Evolutionary conservation across 164 flowering plant genomes (phyloP).

Genomic region (Buxus sempervirens): DNA sequence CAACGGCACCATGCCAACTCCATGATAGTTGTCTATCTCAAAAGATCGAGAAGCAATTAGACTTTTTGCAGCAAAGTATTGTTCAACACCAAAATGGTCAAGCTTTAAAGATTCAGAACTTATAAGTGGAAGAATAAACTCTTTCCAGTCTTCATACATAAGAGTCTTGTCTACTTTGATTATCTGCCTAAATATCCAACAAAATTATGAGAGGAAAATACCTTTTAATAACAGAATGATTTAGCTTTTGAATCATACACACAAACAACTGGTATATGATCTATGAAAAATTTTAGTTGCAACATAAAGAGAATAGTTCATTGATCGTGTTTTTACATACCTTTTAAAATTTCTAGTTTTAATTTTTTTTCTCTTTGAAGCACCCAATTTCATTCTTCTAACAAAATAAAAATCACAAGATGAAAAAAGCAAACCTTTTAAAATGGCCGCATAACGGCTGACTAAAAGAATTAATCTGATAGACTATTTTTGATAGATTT

Average conservation of each 20-base stretch:
- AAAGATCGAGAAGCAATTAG: slow-evolving; percentile 85
- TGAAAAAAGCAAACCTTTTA: too few species aligned
- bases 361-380: too few species aligned
- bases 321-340: too few species aligned
- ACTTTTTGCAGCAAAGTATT: slow-evolving; percentile 78
- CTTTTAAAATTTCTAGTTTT: too few species aligned
- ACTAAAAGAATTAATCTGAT: too few species aligned
- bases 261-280: background rate
- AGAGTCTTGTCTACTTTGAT: slow-evolving; percentile 75
- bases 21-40: slow-evolving; percentile 86
- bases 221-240: background rate
- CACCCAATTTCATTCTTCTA: too few species aligned
- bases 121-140: slow-evolving; percentile 64
- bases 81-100: slow-evolving; percentile 55
- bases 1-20: slow-evolving; percentile 93
- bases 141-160: slow-evolving; percentile 86
- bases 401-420: too few species aligned
- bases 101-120: slow-evolving; percentile 32
- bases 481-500: too few species aligned
- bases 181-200: slow-evolving; percentile 61
- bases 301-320: too few species aligned
- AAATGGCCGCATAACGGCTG: too few species aligned
- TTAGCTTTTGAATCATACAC: background rate
- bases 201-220: background rate
- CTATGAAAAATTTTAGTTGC: too few species aligned